phyloP scores from a whole-genome alignment of 805 yeast species.

The Metschnikowia sp. region DNA sequence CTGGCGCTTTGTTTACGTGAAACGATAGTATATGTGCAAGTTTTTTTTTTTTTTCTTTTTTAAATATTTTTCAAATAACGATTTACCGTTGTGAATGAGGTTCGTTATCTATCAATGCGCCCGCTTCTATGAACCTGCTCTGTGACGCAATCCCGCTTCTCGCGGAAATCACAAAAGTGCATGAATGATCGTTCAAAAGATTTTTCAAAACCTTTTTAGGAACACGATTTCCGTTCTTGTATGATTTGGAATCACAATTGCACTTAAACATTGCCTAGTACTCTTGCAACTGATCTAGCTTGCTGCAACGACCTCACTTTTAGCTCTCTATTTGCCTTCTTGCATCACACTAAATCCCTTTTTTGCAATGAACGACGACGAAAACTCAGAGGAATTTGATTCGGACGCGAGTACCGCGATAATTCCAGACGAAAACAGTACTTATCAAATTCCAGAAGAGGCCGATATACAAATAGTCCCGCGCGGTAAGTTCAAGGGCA shows the following conservation, averaged over 20 bases:
- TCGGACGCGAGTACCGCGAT: not conserved
- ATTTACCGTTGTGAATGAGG: not conserved
- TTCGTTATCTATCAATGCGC: not conserved
- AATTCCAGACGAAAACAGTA: not conserved
- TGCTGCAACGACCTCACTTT: no score
- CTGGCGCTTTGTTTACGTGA: not conserved
- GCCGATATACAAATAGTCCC: slow-evolving; percentile 1
- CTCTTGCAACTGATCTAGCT: no score
- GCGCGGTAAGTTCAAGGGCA: slow-evolving; percentile 22
- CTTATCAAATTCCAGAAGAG: not conserved
- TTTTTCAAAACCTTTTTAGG: no score
- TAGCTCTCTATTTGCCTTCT: no score
- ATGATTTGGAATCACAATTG: no score
- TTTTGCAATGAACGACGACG: no score
- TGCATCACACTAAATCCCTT: no score
- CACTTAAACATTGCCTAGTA: no score
- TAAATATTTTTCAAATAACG: not conserved
- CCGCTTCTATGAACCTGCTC: not conserved
- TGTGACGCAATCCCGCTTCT: not conserved
- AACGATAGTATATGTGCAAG: not conserved
- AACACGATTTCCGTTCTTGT: no score
- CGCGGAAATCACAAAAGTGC: not conserved
- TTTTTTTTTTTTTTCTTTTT: not conserved
- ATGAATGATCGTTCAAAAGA: no score
- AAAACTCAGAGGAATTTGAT: no score